phyloP scores from a whole-genome alignment of 305 asterid genomes.

The Fraxinus greggii region DNA sequence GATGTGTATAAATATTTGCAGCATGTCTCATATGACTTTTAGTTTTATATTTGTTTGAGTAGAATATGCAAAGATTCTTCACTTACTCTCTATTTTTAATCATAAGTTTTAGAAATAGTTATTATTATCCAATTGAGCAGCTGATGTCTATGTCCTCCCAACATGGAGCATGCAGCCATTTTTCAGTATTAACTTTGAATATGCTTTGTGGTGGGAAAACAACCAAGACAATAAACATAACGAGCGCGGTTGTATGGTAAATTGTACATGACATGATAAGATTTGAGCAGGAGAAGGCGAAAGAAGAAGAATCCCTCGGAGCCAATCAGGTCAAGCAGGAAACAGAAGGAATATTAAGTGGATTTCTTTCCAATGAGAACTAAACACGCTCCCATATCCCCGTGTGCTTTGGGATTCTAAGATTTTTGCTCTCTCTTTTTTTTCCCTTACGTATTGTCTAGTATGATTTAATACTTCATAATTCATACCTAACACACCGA shows the following conservation, averaged over 20 bases:
- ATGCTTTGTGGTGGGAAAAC: neutral
- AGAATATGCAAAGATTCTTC: conserved; percentile 20
- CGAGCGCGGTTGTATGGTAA: neutral
- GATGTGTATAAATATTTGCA: conserved; percentile 4
- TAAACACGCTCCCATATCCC: neutral
- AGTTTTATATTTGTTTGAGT: neutral
- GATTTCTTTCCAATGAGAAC: neutral
- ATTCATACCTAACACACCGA: neutral
- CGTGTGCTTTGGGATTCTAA: neutral
- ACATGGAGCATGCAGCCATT: conserved; percentile 3
- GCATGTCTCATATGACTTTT: neutral
- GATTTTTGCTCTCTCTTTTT: neutral
- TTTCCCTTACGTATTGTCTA: neutral
- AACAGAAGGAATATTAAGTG: neutral
- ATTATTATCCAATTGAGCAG: conserved; percentile 13
- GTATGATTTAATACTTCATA: neutral
- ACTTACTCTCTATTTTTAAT: neutral
- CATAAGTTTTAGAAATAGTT: neutral
- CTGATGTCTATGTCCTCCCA: conserved; percentile 5
- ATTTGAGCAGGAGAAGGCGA: neutral
- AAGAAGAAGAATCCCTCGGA: neutral
- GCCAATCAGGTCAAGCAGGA: neutral
- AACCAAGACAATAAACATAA: neutral
- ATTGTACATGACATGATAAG: neutral
- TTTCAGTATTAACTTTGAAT: neutral